Base-by-base conservation (phyloP, 805 yeast genomes). In the Tetrapisispora nanseiensis region DNA sequence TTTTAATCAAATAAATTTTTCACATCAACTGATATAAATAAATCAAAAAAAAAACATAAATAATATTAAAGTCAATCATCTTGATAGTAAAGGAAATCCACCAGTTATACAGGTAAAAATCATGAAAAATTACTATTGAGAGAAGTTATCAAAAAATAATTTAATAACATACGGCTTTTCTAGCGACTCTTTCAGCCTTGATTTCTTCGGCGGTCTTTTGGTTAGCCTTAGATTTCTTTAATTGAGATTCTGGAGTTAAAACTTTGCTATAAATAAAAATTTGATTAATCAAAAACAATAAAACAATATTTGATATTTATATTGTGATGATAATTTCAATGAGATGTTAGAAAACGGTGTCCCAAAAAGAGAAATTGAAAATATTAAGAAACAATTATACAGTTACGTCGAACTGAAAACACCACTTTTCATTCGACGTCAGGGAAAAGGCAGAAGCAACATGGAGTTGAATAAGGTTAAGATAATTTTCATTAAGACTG, bases 211-310 rank as follows among this genome's bases (percentile, higher is more conserved):
- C 75, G 62, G 78, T 71, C 78, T 82, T 82, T 65, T 80, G 79
- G 67, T 78, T 75, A 69, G 82, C 78, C 76, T 82, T 77, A 62
- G 81, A 68, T 76, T 82, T 80, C 80, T 84, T 84, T 70, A 80
- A 71, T 68, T 80, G 82, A 67, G 92, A 71, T 79, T 84, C 95
- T 78, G 95, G 95, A 54, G 69, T 69, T 54, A 69, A 64, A 57
- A 69, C 57, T 62, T 70, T 59, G 59, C 68, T 65, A 52, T 45
- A 29, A 29, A 13, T 49, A 35, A 34, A 43, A 45, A 30, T 16
- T 16, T n/a, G n/a, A 40, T 46, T 24, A 45, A 23, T 32, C 30
- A 31, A 26, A 19, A 36, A 31, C 35, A 37, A 39, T 23, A 32
- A 34, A 27, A 26, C 34, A 34, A 11, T 24, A 24, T 24, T 24